Evolutionary conservation across 1,284 basidiomycete genomes (phyloP).

Genomic region (Peniophora sp.): DNA sequence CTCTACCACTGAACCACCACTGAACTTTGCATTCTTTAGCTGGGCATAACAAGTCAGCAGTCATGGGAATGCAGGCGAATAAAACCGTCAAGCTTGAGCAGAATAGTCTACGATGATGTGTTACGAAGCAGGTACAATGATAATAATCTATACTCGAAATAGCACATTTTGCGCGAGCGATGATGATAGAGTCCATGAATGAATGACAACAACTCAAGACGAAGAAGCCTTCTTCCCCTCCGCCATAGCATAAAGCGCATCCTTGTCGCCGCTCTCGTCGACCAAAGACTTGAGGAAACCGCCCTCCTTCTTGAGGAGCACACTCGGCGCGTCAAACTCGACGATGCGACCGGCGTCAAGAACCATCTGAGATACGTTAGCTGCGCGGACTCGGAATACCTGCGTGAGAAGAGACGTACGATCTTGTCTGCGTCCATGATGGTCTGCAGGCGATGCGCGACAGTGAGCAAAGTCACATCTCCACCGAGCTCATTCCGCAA

Average conservation of each 20-base stretch:
- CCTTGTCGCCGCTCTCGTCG: conserved; percentile 28
- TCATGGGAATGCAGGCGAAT: too few relatives aligned
- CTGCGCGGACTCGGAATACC: too few relatives aligned
- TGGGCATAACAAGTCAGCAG: too few relatives aligned
- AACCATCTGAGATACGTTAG: conserved; percentile 24
- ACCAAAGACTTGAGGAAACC: conserved; percentile 27
- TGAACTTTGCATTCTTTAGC: too few relatives aligned
- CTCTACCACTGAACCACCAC: too few relatives aligned
- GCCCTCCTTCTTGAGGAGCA: conserved; percentile 25
- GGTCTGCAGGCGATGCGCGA: conserved; percentile 28
- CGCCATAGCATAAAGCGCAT: conserved; percentile 22
- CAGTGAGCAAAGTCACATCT: conserved; percentile 23
- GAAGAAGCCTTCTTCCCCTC: conserved; percentile 10
- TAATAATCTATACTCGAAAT: too few relatives aligned
- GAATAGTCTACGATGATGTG: too few relatives aligned
- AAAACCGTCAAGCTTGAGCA: too few relatives aligned
- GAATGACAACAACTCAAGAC: not conserved
- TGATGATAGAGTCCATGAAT: too few relatives aligned
- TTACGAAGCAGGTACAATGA: too few relatives aligned
- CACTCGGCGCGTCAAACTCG: conserved; percentile 27
- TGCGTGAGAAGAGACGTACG: conserved; percentile 11
- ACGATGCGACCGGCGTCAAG: conserved; percentile 25
- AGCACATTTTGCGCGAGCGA: too few relatives aligned
- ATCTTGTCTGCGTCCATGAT: conserved; percentile 28
- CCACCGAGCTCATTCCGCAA: conserved; percentile 19